Conservation (phyloP, 169 alveolate genomes). For the Cryptosporidium tyzzeri region DNA sequence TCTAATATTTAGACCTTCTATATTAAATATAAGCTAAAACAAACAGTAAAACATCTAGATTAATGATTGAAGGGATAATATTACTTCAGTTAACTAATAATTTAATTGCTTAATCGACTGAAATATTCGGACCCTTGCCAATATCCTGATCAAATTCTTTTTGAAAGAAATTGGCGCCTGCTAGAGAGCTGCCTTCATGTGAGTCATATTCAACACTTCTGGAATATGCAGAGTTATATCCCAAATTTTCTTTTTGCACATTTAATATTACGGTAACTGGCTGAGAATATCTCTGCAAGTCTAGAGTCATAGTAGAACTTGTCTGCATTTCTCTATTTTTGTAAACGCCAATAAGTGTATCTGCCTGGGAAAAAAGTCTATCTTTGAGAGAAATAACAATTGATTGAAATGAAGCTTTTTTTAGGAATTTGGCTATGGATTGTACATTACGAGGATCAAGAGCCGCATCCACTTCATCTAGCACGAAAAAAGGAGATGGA, state of each 20-base stretch:
- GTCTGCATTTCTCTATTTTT: conserved; percentile 79
- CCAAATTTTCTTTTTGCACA: background rate
- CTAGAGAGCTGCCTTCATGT: background rate
- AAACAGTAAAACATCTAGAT: background rate
- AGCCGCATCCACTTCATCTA: conserved; percentile 95
- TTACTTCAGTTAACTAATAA: background rate
- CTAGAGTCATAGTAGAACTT: conserved; percentile 83
- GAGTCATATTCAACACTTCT: conserved; percentile 30
- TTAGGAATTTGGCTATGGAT: conserved; percentile 83
- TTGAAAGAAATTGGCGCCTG: background rate
- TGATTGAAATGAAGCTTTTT: conserved; percentile 84
- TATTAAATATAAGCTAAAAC: conserved; percentile 22
- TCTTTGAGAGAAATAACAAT: conserved; percentile 90
- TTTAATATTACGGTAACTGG: background rate
- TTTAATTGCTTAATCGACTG: background rate
- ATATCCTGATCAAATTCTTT: background rate
- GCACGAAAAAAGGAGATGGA: conserved; percentile 91
- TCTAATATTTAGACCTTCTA: conserved; percentile 4
- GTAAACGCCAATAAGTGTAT: conserved; percentile 87
- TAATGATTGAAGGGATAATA: too few species aligned
- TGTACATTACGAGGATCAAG: conserved; percentile 90
- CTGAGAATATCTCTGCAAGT: conserved; percentile 73
- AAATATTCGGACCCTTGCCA: background rate
- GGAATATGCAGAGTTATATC: background rate
- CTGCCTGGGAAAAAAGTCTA: conserved; percentile 86